Evolutionary conservation across 2,329 filamentous ascomycete genomes (phyloP), one percentile per base, ranked within the genome.

Genomic region (Fusarium zealandicum): DNA sequence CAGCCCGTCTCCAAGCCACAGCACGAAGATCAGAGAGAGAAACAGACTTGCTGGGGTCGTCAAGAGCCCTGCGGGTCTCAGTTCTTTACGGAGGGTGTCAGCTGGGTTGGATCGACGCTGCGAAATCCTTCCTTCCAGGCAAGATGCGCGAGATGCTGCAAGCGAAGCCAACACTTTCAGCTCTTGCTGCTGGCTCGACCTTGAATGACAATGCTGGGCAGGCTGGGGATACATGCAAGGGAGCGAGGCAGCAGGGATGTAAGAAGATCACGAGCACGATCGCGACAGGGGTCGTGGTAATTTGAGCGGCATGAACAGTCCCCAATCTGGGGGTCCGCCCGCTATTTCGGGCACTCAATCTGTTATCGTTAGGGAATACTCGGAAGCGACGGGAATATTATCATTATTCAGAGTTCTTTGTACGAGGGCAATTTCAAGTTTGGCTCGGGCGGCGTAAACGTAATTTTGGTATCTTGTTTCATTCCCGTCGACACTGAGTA

Each of bases 401-500:
- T 4, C 6, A 20, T 20, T 6, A 25, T 36, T 16, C 13, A 5
- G 13, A 31, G 10, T 31, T 31, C 13, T 3, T 30, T 30, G 27
- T 6, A 5, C 12, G 5, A 13, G n/a, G 20, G 20, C 20, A 36
- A 16, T 39, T 39, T 54, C 45, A 54, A 40, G 51, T 56, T 55
- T 51, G 36, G 54, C 61, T 61, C 33, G 57, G 51, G 54, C 51
- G 44, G 59, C 51, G 41, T 25, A 64, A 52, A 54, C 9, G 49
- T 64, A 53, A 52, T 58, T 58, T 37, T 66, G 60, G 58, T 66
- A 67, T 66, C 58, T 67, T 64, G 38, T 63, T 63, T 63, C 65
- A 51, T 61, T 65, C 53, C 63, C 63, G 57, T 68, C 65, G 12
- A 64, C 65, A 67, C 65, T 66, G 63, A 66, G 47, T 65, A 54